Evolutionary conservation across 768 basidiomycete species (phyloP), one percentile per base, ranked within the genome.

Genomic region (Russula lepida): DNA sequence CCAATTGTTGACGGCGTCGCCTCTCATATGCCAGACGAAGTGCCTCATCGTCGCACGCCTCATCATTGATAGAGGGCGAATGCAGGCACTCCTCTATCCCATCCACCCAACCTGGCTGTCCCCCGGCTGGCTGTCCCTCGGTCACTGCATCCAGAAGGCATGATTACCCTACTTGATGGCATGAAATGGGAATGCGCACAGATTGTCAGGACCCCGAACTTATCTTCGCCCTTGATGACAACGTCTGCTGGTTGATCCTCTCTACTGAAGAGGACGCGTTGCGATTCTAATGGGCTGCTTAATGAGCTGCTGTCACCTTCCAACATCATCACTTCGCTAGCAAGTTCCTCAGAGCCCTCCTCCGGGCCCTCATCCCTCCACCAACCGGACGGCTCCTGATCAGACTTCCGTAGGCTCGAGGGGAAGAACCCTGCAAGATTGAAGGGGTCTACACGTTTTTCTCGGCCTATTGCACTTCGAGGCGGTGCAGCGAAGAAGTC

Each of bases 371-470:
- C 70, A 33, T 69, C 60, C 59, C 68, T 68, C 68, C 78, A 66
- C 81, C 81, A 81, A 37, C 68, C 64, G 77, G 78, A 79, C 61
- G 72, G 71, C 56, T 71, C 70, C 25, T 68, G 70, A 28, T 70
- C 70, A 49, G 58, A 66, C 56, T 23, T 60, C 50, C 62, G 54
- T 32, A 67, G 59, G 44, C 64, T 64, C 11, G 76, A 66, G 4
- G 81, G 80, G 68, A 81, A 81, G 71, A 82, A 81, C 9, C 75
- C 75, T 33, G 70, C 68, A 58, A 83, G 72, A 68, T 70, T 78
- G 71, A 81, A 81, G 4, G 79, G 78, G 62, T 82, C 80, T 56
- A 74, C 75, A 44, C 68, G 65, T 54, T 72, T 73, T 35, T 62
- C 64, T 33, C 67, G 65, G 33, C 68, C 70, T 23, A 64, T 65